phyloP scores from a whole-genome alignment of 208 protist species.

The Leptomonas seymouri region DNA sequence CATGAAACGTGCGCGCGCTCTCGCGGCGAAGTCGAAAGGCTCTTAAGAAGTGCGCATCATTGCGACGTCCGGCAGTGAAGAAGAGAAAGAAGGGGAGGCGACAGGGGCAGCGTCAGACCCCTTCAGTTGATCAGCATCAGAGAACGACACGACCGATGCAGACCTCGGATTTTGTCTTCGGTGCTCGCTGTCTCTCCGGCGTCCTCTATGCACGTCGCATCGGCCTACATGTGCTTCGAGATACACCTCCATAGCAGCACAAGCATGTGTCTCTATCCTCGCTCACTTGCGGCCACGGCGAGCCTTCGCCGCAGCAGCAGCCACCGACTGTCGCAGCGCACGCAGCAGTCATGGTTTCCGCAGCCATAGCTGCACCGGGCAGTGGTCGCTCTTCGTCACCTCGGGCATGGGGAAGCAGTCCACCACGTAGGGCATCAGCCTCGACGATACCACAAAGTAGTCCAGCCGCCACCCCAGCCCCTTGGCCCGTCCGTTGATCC shows the following conservation, averaged over 20 bases:
- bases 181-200: not conserved
- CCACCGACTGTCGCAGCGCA: constrained; percentile 34
- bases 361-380: constrained; percentile 87
- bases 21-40: too few species aligned
- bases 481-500: constrained; percentile 59
- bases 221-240: not conserved
- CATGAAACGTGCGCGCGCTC: not conserved
- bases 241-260: not conserved
- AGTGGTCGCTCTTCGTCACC: constrained; percentile 89
- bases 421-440: constrained; percentile 61
- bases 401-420: constrained; percentile 86
- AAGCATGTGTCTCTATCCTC: not conserved
- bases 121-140: too few species aligned
- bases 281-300: constrained; percentile 9
- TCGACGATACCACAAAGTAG: constrained; percentile 91
- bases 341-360: constrained; percentile 48
- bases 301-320: constrained; percentile 4
- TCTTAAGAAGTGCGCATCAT: constrained; percentile 7
- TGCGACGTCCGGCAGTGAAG: not conserved
- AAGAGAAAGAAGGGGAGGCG: not conserved
- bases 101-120: too few species aligned
- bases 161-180: not conserved
- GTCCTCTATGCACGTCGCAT: too few species aligned
- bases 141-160: not conserved
- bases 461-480: constrained; percentile 93